Evolutionary conservation across 2,329 filamentous ascomycete genomes (phyloP), one percentile per base, ranked within the genome.

Genomic region (Fusarium veterinarium): DNA sequence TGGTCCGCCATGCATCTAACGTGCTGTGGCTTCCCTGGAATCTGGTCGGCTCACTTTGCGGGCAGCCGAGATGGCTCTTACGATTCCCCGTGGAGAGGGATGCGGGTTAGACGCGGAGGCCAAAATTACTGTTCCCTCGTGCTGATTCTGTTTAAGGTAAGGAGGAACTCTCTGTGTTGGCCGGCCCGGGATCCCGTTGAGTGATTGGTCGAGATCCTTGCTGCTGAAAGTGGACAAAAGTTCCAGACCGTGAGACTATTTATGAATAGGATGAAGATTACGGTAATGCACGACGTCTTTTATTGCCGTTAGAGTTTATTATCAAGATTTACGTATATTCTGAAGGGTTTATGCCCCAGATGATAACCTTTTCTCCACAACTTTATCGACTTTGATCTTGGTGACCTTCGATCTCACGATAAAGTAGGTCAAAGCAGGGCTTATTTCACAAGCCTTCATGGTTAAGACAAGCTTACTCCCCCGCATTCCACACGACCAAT

Each of bases 181-280:
- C 25, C 72, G 72, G 72, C 40, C 72, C 72, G 72, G 23, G 17
- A 38, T 70, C 45, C 72, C 72, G 72, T 25, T 25, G 28, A 25
- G 49, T 51, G 35, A 63, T 64, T 72, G 69, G 71, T 16, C n/a
- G 31, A 25, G 37, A 67, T 51, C 64, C 64, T 37, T 64, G 72
- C 44, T 38, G 2, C 19, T 57, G 23, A 48, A 48, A 28, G 41
- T 20, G 53, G 42, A 55, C 48, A 60, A 56, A 62, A 40, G 53
- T 60, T 41, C 44, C 44, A 16, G 38, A 25, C 25, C 35, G 38
- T 17, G 13, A n/a, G 37, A 46, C 25, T n/a, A 23, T 31, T 31
- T 11, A 31, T 38, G 35, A 33, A 53, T 31, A 40, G 16, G 17
- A 28, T 46, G 35, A 53, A 53, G 58, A 31, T 40, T 31, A 40